These are phyloP conservation scores for Gaertneriomyces semiglobifer DNA, from an alignment of 192 early-diverging fungal genomes.

Conservation along the genomic window DNA sequence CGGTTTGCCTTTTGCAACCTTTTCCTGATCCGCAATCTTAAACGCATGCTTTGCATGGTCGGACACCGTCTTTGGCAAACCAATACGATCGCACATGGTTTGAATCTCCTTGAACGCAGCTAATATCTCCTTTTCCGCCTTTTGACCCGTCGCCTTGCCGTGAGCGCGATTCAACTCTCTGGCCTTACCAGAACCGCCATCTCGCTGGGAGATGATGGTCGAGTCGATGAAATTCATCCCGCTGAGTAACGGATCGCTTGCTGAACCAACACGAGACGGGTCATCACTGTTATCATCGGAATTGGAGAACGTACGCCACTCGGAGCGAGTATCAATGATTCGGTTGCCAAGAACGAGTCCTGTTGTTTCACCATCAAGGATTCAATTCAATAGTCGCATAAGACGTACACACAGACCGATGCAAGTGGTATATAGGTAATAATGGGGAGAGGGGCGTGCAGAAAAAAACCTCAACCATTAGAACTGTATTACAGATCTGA, in stretches of 20 bases:
- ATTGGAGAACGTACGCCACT: constrained; percentile 95
- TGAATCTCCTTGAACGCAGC: constrained; percentile 75
- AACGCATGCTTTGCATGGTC: constrained; percentile 88
- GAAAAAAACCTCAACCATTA: no score
- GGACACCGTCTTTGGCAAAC: constrained; percentile 65
- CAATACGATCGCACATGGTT: constrained; percentile 77
- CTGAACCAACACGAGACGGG: constrained; percentile 86
- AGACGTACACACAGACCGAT: neutral
- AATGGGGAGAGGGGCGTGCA: no score
- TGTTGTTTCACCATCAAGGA: neutral
- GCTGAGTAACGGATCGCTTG: constrained; percentile 72
- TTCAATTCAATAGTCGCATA: neutral
- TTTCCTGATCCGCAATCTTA: constrained; percentile 78
- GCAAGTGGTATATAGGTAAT: neutral
- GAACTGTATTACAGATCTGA: neutral
- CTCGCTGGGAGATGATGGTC: constrained; percentile 73
- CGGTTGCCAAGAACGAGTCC: constrained; percentile 76
- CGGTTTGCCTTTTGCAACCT: constrained; percentile 74
- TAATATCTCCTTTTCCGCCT: constrained; percentile 70
- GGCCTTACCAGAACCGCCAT: constrained; percentile 70
- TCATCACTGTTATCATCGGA: constrained; percentile 75
- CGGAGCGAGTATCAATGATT: constrained; percentile 89
- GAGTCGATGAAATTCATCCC: constrained; percentile 69
- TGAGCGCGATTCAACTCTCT: constrained; percentile 70
- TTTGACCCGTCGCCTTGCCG: constrained; percentile 65